Base-by-base conservation (phyloP, 352 stramenopile genomes). In the Phytophthora pluvialis region DNA sequence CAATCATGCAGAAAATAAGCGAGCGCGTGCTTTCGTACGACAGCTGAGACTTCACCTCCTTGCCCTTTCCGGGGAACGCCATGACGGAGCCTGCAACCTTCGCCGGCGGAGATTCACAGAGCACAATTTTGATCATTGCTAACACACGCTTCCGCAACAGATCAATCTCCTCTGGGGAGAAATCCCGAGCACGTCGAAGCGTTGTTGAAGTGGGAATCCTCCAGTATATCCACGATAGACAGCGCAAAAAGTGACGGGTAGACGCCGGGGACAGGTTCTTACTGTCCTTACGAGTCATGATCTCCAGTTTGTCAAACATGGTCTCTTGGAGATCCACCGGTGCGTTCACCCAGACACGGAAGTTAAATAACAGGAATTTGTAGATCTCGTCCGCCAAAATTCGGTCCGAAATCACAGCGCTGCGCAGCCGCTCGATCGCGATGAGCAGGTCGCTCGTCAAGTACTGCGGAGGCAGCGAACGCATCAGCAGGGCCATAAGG, bases 1-100 rank as follows among this genome's bases (percentile, higher is more conserved):
- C 84, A 49, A 95, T 91, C 86, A 95, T 95, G 57, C 86, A 91
- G 54, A 92, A 95, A 18, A 95, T 91, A 29, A 95, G 67, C 25
- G 83, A 85, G 1, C 83, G 75, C n/a, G 85, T 93, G 52, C 80
- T 91, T 60, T 93, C 86, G 36, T 91, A 95, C 13, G 86, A 95
- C 8, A 95, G 47, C 63, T 91, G 84, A 21, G 82, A 87, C 64
- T 91, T 88, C 4, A 81, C 66, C 40, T 90, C 81, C 28, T 87
- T 85, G 5, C 73, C 78, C 38, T 90, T 90, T 13, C 60, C 53
- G 9, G 81, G 72, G 35, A 80, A 77, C 11, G 74, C 52, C 57
- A 90, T 89, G 3, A 89, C 77, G 3, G 83, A 88, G 0, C 75
- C 80, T 42, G 70, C 60, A 16, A 68, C 33, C 40, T 89, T 92